Conservation (phyloP, 1,284 basidiomycete genomes). For the Stygiomarasmius scandens region DNA sequence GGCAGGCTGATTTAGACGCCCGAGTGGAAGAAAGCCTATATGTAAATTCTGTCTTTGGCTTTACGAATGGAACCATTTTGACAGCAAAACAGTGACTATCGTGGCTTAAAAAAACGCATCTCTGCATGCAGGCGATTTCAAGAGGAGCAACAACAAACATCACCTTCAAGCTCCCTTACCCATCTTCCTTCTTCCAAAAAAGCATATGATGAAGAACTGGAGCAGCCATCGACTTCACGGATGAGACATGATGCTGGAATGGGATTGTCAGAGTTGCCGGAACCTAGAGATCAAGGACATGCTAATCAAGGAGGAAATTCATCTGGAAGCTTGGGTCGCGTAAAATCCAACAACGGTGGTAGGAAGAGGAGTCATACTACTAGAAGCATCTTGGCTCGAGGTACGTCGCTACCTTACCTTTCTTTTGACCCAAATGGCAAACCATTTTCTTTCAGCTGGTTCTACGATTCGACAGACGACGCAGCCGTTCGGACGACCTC, state of each 20-base stretch:
- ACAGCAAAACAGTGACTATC: slow-evolving; percentile 62
- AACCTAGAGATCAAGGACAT: background rate
- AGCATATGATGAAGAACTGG: background rate
- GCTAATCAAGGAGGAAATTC: background rate
- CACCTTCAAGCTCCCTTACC: slow-evolving; percentile 15
- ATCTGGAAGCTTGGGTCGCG: background rate
- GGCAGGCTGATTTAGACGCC: slow-evolving; percentile 53
- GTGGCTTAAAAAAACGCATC: slow-evolving; percentile 70
- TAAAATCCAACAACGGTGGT: background rate
- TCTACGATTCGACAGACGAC: background rate
- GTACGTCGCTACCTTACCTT: background rate
- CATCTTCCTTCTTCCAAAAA: background rate
- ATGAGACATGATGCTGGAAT: slow-evolving; percentile 8
- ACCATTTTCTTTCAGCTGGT: background rate
- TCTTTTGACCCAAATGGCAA: too few species aligned
- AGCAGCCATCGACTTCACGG: slow-evolving; percentile 7
- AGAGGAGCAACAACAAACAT: slow-evolving; percentile 39
- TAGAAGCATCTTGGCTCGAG: too few species aligned
- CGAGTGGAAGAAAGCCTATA: slow-evolving; percentile 84
- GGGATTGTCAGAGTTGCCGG: slow-evolving; percentile 5
- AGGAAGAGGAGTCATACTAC: slow-evolving; percentile 1
- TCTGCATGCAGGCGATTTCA: slow-evolving; percentile 46
- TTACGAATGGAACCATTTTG: slow-evolving; percentile 9
- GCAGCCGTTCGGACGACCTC: slow-evolving; percentile 23
- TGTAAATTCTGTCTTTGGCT: slow-evolving; percentile 46